Conservation (phyloP, 139 green algal species). For the Tetratostichococcus sp. region DNA sequence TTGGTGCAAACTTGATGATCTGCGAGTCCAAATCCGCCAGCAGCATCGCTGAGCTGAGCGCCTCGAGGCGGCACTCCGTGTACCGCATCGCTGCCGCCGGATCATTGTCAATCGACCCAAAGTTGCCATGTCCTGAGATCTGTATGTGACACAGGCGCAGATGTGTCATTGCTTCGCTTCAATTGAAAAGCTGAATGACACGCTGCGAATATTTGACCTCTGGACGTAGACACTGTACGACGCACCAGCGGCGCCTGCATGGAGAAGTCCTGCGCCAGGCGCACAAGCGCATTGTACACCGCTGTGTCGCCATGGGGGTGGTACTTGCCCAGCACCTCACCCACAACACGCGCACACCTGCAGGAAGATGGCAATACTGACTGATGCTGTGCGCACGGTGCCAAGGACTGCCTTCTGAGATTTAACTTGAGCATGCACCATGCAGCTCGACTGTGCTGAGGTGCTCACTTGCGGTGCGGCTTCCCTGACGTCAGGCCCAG, state of each 20-base stretch:
- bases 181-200: too few species aligned
- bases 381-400: too few species aligned
- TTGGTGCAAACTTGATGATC: constrained; percentile 78
- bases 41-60: constrained; percentile 60
- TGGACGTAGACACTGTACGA: too few species aligned
- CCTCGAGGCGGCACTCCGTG: constrained; percentile 65
- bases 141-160: constrained; percentile 6
- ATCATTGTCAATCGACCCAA: constrained; percentile 93
- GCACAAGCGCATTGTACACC: constrained; percentile 93
- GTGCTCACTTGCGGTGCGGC: constrained; percentile 34
- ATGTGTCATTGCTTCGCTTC: too few species aligned
- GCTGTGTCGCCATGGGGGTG: constrained; percentile 92
- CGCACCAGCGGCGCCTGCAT: constrained; percentile 77
- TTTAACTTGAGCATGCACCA: too few species aligned
- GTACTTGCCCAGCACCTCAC: constrained; percentile 97
- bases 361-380: background rate
- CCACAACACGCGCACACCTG: constrained; percentile 95
- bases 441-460: too few species aligned
- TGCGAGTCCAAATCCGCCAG: constrained; percentile 77
- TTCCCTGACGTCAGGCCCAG: constrained; percentile 75
- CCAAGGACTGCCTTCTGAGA: too few species aligned
- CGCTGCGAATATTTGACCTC: too few species aligned
- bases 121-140: constrained; percentile 94
- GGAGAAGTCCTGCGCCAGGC: constrained; percentile 87
- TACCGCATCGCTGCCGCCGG: constrained; percentile 93